Conservation (phyloP, 1,284 basidiomycete genomes). For the Xanthoconium separans region DNA sequence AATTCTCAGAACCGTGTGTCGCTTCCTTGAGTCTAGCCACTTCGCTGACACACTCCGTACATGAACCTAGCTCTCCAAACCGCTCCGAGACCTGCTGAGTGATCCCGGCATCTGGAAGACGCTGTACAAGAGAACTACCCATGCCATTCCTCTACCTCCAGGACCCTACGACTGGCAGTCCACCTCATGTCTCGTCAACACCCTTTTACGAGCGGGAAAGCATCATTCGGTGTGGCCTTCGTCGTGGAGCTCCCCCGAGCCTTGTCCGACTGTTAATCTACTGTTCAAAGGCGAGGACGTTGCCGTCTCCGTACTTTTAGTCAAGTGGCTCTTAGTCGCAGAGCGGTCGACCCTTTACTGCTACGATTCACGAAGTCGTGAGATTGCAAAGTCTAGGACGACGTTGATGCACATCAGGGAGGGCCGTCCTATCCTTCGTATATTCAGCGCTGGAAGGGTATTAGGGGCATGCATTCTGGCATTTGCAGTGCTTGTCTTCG, state of each 20-base stretch:
- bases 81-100: neutral
- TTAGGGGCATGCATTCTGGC: conserved; percentile 3
- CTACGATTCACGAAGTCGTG: conserved; percentile 5
- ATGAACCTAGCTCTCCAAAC: conserved; percentile 3
- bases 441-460: neutral
- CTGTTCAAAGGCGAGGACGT: neutral
- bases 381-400: neutral
- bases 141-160: neutral
- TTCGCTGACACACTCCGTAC: neutral
- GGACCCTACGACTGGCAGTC: conserved; percentile 13
- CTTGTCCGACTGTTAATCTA: neutral
- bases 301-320: conserved; percentile 1
- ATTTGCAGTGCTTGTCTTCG: conserved; percentile 9
- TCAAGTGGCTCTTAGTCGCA: conserved; percentile 7
- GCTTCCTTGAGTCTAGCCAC: neutral
- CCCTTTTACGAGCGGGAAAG: conserved; percentile 5
- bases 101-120: conserved; percentile 5
- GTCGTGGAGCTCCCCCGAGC: neutral
- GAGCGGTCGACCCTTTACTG: conserved; percentile 4
- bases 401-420: neutral
- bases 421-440: conserved; percentile 1
- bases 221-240: conserved; percentile 8
- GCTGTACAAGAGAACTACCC: neutral
- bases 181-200: neutral
- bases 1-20: neutral